These are phyloP conservation scores for Termitomyces heimii DNA, from an alignment of 768 basidiomycete species.

Conservation along the genomic window DNA sequence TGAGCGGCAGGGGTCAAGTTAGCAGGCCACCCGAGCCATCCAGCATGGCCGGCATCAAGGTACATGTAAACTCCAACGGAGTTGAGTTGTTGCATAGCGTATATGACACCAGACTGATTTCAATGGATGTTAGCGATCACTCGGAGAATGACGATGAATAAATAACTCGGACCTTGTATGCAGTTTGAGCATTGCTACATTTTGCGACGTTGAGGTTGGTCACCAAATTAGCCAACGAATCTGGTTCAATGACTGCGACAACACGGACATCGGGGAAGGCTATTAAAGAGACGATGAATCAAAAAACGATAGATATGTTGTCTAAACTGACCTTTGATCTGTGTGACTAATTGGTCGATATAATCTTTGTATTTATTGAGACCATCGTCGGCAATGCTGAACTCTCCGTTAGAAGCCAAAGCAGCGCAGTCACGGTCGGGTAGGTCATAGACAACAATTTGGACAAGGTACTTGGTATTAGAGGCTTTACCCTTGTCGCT, in stretches of 20 bases:
- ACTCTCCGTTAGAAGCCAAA: constrained; percentile 61
- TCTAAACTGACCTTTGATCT: constrained; percentile 38
- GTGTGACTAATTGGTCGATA: constrained; percentile 57
- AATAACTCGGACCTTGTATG: constrained; percentile 35
- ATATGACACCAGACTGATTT: constrained; percentile 38
- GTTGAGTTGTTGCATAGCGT: constrained; percentile 52
- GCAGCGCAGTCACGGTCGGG: constrained; percentile 67
- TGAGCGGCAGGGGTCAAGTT: constrained; percentile 55
- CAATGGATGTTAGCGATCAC: background rate
- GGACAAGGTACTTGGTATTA: constrained; percentile 43
- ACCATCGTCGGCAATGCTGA: constrained; percentile 51
- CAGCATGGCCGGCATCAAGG: constrained; percentile 58
- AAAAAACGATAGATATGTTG: background rate
- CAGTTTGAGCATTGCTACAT: constrained; percentile 45
- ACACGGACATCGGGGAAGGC: constrained; percentile 57
- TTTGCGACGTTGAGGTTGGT: constrained; percentile 58
- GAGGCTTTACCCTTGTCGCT: constrained; percentile 34
- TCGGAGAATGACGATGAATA: background rate
- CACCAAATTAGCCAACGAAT: constrained; percentile 63
- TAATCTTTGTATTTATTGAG: constrained; percentile 50
- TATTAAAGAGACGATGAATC: constrained; percentile 11
- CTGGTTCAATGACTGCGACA: constrained; percentile 62
- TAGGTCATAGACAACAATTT: constrained; percentile 53
- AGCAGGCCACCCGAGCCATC: constrained; percentile 67
- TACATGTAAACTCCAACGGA: constrained; percentile 53